Evolutionary conservation across 352 stramenopile species (phyloP).

Genomic region (Pythium plurisporium): DNA sequence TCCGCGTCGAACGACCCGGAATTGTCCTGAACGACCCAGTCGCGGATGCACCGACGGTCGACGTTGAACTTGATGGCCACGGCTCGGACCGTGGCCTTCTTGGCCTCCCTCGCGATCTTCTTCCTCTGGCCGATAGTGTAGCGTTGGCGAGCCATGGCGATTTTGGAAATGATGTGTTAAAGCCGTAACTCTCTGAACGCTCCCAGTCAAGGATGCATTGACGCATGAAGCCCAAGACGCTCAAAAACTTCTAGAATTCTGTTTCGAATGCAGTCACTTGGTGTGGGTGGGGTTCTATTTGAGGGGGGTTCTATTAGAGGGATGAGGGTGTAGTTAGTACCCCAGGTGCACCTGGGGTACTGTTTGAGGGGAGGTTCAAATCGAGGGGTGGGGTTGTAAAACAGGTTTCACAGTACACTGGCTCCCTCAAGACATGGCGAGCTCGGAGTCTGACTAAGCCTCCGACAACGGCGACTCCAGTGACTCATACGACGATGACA

Average conservation of each 20-base stretch:
- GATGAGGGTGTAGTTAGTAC: no score
- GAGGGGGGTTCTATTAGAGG: background rate
- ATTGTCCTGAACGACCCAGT: background rate
- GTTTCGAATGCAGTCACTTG: background rate
- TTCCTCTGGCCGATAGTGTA: background rate
- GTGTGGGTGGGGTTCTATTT: background rate
- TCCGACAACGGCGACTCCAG: no score
- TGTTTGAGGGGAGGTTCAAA: background rate
- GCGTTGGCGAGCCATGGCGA: background rate
- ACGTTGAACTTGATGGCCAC: background rate
- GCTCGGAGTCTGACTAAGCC: no score
- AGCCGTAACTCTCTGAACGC: background rate
- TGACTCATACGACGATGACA: no score
- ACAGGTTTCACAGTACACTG: background rate
- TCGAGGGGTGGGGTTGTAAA: background rate
- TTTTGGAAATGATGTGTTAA: background rate
- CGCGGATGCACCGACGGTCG: background rate
- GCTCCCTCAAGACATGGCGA: no score
- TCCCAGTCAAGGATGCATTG: background rate
- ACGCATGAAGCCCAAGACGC: background rate
- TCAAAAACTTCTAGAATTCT: background rate
- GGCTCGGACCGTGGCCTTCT: background rate
- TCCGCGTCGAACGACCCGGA: background rate
- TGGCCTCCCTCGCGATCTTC: background rate
- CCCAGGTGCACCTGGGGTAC: no score